These are phyloP conservation scores for Murraya koenigii DNA, from an alignment of 345 rosid species.

Conservation along the genomic window DNA sequence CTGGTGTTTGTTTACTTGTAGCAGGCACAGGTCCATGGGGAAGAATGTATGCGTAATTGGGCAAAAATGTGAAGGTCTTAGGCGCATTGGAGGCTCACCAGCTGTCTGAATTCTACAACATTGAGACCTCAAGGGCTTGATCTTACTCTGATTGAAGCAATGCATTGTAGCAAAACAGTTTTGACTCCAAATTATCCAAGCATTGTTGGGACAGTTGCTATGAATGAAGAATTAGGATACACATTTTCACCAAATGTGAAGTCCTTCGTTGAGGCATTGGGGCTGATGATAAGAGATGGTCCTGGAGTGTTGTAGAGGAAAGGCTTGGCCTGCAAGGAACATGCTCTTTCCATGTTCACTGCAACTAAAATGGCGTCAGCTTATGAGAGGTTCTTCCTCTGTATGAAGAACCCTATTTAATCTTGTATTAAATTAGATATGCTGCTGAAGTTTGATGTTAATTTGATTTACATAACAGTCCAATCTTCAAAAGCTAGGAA, in stretches of 20 bases:
- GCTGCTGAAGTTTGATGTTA: not conserved
- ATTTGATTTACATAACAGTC: not conserved
- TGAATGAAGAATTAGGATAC: constrained; percentile 49
- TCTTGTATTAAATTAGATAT: not conserved
- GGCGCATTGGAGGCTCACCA: constrained; percentile 52
- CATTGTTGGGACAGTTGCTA: constrained; percentile 61
- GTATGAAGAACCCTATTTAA: constrained; percentile 53
- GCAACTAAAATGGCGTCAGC: constrained; percentile 69
- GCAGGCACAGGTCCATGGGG: constrained; percentile 86
- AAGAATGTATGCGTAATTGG: constrained; percentile 50
- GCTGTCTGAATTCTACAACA: constrained; percentile 62
- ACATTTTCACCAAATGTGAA: constrained; percentile 69
- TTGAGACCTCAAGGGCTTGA: constrained; percentile 74
- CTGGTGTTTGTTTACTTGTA: constrained; percentile 45
- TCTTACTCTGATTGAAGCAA: constrained; percentile 65
- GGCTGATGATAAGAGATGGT: constrained; percentile 48
- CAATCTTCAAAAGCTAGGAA: not conserved
- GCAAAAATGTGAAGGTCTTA: constrained; percentile 49
- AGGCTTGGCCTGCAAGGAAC: constrained; percentile 45
- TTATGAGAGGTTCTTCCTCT: constrained; percentile 73
- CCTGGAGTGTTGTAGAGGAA: constrained; percentile 39
- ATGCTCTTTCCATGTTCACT: constrained; percentile 54
- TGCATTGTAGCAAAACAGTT: constrained; percentile 72
- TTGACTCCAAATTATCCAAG: constrained; percentile 68
- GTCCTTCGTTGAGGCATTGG: constrained; percentile 56